phyloP scores from a whole-genome alignment of 225 moss, liverwort and hornwort genomes.

The Bryum argenteum region DNA sequence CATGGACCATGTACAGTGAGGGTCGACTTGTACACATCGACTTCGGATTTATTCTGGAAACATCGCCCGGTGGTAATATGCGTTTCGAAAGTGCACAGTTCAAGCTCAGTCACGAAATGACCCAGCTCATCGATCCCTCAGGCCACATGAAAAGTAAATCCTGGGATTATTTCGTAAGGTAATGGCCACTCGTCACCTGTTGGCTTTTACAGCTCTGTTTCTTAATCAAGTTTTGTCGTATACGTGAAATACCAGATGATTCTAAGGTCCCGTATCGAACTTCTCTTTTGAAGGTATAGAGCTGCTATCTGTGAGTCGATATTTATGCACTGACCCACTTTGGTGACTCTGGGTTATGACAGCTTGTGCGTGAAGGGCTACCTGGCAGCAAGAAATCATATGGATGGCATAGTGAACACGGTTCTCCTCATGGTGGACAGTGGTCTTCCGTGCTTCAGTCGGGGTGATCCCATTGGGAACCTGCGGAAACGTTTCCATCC shows the following conservation, averaged over 20 bases:
- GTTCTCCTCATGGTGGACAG: slow-evolving; percentile 88
- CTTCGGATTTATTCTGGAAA: slow-evolving; percentile 92
- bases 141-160: slow-evolving; percentile 89
- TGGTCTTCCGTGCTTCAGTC: slow-evolving; percentile 90
- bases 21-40: slow-evolving; percentile 92
- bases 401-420: slow-evolving; percentile 80
- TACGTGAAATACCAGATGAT: not conserved
- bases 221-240: slow-evolving; percentile 1
- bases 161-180: slow-evolving; percentile 87
- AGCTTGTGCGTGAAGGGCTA: slow-evolving; percentile 93
- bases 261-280: not conserved
- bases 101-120: slow-evolving; percentile 96
- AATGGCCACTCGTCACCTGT: not conserved
- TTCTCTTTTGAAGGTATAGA: not conserved
- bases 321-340: slow-evolving; percentile 10
- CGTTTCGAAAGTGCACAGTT: slow-evolving; percentile 95
- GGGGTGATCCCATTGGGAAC: slow-evolving; percentile 88
- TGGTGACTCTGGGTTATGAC: slow-evolving; percentile 26
- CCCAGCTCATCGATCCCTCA: slow-evolving; percentile 86
- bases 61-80: slow-evolving; percentile 89
- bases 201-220: too few relatives aligned
- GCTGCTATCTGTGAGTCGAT: not conserved
- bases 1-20: slow-evolving; percentile 42
- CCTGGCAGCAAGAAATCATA: slow-evolving; percentile 81
- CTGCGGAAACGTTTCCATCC: slow-evolving; percentile 83